Evolutionary conservation across 768 basidiomycete species (phyloP), one percentile per base, ranked within the genome.

Genomic region (Mrakia blollopis): DNA sequence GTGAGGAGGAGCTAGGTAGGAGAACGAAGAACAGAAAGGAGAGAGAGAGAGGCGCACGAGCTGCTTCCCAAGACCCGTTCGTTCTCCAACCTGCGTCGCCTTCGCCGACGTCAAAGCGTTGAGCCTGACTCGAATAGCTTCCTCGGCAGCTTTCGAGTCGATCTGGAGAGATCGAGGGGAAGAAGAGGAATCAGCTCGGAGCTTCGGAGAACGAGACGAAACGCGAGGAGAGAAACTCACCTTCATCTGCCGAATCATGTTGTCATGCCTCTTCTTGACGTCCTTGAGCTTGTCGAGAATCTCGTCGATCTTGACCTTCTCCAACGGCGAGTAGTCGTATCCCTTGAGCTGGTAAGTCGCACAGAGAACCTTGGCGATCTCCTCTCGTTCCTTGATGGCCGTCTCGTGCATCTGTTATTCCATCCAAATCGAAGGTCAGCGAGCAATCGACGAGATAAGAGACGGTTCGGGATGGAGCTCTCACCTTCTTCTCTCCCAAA

Each of bases 341-440:
- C 92, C 93, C 70, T 89, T 88, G 80, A 98, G 89, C 13, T 87
- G 86, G 80, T 91, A 86, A 79, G 89, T 89, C 50, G 88, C 85
- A 70, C 89, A 87, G 23, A 93, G 88, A 68, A 89, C 88, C 18
- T 88, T 88, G 74, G 98, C 90, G 32, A 90, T 85, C 21, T 87
- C 86, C 82, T 95, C 94, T 41, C 95, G 89, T 7, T 89, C 89
- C 2, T 82, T 80, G 54, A 94, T 83, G 35, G 91, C 89, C 65
- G 87, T 85, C 73, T 89, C 88, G 83, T 96, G 57, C 6, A 52
- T 30, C 63, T 76, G 65, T 21, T 63, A 30, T 18, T 25, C 35
- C 13, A n/a, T 47, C 21, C 5, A 13, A 47, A 60, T 16, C 28
- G 44, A 54, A 9, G 32, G 44, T 41, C 30, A 68, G 47, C 28